phyloP scores from a whole-genome alignment of 768 basidiomycete genomes.

The Hypsizygus marmoreus region DNA sequence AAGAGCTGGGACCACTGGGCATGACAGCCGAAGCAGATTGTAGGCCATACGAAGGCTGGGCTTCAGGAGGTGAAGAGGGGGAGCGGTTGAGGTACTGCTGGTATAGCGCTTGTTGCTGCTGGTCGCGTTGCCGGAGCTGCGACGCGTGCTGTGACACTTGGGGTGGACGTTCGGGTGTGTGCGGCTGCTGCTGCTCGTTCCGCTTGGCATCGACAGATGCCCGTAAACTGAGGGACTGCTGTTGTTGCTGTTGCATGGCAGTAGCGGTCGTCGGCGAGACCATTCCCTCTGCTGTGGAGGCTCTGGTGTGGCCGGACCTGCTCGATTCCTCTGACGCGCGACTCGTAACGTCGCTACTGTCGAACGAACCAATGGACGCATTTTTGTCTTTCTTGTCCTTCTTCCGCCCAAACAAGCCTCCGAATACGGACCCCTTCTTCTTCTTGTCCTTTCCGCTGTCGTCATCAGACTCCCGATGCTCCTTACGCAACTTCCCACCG shows the following conservation, averaged over 20 bases:
- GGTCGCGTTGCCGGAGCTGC: conserved; percentile 82
- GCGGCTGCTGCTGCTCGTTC: conserved; percentile 23
- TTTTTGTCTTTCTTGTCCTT: conserved; percentile 77
- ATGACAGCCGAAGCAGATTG: conserved; percentile 75
- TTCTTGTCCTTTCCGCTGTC: conserved; percentile 51
- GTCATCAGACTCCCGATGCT: conserved; percentile 35
- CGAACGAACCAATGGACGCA: conserved; percentile 48
- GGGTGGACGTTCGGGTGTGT: conserved; percentile 28
- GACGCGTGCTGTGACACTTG: conserved; percentile 68
- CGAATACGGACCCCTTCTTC: conserved; percentile 74
- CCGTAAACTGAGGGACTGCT: conserved; percentile 31
- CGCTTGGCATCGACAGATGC: conserved; percentile 31
- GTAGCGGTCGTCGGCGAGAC: conserved; percentile 54
- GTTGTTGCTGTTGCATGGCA: conserved; percentile 63
- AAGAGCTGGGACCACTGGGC: conserved; percentile 40
- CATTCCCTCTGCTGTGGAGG: conserved; percentile 36
- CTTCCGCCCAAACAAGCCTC: conserved; percentile 72
- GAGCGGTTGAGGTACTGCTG: conserved; percentile 89
- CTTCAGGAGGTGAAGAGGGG: conserved; percentile 76
- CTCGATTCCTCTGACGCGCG: conserved; percentile 67
- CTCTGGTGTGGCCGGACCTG: conserved; percentile 48
- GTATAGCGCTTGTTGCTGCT: conserved; percentile 86
- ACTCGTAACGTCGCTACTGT: conserved; percentile 46
- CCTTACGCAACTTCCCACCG: conserved; percentile 48
- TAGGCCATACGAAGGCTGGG: conserved; percentile 71